These are phyloP conservation scores for Backusella liffmaniae DNA, from an alignment of 192 early-diverging fungal species.

Conservation along the genomic window DNA sequence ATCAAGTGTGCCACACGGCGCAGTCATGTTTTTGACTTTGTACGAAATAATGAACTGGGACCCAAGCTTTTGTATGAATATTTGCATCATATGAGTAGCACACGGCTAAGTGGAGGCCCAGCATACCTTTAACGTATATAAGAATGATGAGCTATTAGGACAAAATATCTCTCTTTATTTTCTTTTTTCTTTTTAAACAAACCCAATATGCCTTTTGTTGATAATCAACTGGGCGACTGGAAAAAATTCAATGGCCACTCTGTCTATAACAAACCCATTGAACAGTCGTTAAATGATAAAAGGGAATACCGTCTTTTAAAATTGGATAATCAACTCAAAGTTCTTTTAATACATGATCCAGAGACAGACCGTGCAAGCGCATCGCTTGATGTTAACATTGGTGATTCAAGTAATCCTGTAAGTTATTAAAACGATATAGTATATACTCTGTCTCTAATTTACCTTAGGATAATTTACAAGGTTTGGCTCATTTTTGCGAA, in stretches of 20 bases:
- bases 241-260: not conserved
- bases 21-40: not conserved
- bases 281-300: slow-evolving; percentile 57
- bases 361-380: slow-evolving; percentile 60
- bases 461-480: slow-evolving; percentile 50
- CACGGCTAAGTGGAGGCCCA: not conserved
- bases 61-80: not conserved
- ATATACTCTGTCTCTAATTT: not conserved
- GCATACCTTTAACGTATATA: not conserved
- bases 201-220: not conserved
- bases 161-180: not conserved
- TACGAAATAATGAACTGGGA: not conserved
- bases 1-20: not conserved
- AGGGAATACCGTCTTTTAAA: slow-evolving; percentile 56
- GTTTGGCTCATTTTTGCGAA: slow-evolving; percentile 71
- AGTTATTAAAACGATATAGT: not conserved
- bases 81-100: not conserved
- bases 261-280: slow-evolving; percentile 26
- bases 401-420: slow-evolving; percentile 55
- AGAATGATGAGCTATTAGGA: not conserved
- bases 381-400: slow-evolving; percentile 58
- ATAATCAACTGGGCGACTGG: not conserved
- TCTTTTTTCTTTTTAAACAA: not conserved
- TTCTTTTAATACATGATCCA: slow-evolving; percentile 52
- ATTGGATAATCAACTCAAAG: slow-evolving; percentile 57